Evolutionary conservation across 257 asterid species (phyloP).

Genomic region (Solanum phureja): DNA sequence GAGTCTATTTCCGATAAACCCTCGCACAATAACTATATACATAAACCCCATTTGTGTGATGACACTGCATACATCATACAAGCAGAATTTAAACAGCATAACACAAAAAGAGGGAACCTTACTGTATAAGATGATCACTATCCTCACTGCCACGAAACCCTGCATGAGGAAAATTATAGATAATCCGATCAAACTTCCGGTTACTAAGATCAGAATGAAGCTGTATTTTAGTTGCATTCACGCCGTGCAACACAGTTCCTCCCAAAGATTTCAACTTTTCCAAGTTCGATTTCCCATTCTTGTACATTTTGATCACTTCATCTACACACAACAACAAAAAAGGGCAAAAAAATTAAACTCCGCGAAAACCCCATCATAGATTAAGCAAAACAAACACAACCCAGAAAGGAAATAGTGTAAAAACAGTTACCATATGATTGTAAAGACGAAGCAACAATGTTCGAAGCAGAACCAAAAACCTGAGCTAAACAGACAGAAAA

Average conservation of each 20-base stretch:
- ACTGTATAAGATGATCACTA: constrained; percentile 11
- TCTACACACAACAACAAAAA: constrained; percentile 13
- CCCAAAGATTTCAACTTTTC: constrained; percentile 20
- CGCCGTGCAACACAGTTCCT: constrained; percentile 33
- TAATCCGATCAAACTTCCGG: constrained; percentile 41
- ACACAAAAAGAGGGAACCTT: neutral
- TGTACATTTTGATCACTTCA: constrained; percentile 35
- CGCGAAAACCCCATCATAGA: neutral
- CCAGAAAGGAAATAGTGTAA: neutral
- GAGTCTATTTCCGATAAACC: neutral
- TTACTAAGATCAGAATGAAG: constrained; percentile 6
- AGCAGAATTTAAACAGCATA: neutral
- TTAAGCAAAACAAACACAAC: neutral
- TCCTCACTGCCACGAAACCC: constrained; percentile 49
- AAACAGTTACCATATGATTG: constrained; percentile 34
- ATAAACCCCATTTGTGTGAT: neutral
- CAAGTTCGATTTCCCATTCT: constrained; percentile 31
- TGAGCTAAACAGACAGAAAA: constrained; percentile 22
- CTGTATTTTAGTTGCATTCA: constrained; percentile 46
- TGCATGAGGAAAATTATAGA: constrained; percentile 72
- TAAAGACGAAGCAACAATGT: constrained; percentile 46
- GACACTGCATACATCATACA: neutral
- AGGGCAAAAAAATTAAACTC: neutral
- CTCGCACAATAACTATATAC: neutral
- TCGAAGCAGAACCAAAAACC: constrained; percentile 17